Evolutionary conservation across 805 yeast species (phyloP).

Genomic region (Candida vartiovaarae): DNA sequence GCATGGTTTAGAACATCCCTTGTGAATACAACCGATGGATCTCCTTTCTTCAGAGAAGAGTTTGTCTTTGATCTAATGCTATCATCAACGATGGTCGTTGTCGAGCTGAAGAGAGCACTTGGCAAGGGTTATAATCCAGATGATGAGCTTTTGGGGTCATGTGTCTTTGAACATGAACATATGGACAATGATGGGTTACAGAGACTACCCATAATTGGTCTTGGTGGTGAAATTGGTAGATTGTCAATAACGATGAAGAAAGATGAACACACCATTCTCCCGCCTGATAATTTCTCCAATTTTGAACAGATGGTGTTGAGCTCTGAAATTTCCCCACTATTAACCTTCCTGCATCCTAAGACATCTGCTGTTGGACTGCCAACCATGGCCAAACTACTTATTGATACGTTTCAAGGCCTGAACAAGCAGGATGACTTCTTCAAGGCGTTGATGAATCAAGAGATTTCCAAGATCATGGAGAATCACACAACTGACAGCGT

Average conservation of each 20-base stretch:
- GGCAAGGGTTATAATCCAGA: conserved; percentile 11
- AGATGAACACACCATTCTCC: conserved; percentile 50
- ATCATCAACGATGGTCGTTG: conserved; percentile 43
- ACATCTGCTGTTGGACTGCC: conserved; percentile 38
- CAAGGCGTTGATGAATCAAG: conserved; percentile 57
- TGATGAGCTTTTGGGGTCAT: conserved; percentile 30
- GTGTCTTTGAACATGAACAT: conserved; percentile 8
- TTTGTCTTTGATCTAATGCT: conserved; percentile 55
- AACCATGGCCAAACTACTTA: conserved; percentile 47
- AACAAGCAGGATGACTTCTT: conserved; percentile 71
- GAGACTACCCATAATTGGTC: conserved; percentile 40
- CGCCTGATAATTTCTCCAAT: conserved; percentile 51
- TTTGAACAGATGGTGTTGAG: conserved; percentile 55
- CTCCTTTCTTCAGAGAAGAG: conserved; percentile 82
- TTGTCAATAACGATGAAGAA: conserved; percentile 44
- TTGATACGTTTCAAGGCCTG: conserved; percentile 70
- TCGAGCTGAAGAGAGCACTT: conserved; percentile 34
- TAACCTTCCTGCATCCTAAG: conserved; percentile 31
- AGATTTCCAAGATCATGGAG: conserved; percentile 31
- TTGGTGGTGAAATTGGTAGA: conserved; percentile 45
- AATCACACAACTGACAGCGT: conserved; percentile 26
- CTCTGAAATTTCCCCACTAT: conserved; percentile 46
- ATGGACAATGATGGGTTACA: conserved; percentile 13
- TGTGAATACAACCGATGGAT: conserved; percentile 33
- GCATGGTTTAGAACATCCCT: conserved; percentile 76